Evolutionary conservation across 2,329 filamentous ascomycete genomes (phyloP).

Genomic region (Monosporascus cannonballus): DNA sequence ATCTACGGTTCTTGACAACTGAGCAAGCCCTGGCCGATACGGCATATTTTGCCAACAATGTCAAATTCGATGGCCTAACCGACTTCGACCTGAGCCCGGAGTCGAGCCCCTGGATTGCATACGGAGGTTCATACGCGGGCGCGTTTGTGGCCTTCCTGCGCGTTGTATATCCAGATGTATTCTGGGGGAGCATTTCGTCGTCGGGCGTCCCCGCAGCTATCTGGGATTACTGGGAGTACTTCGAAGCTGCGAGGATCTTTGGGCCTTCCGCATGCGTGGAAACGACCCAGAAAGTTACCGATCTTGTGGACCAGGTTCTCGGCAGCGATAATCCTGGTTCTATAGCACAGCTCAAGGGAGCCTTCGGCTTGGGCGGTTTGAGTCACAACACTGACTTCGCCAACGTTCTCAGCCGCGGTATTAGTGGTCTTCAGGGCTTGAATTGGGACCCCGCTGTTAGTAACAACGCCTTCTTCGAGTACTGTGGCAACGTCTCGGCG

Average conservation of each 20-base stretch:
- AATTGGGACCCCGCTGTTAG: slow-evolving; percentile 49
- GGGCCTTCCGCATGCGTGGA: slow-evolving; percentile 56
- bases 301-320: slow-evolving; percentile 45
- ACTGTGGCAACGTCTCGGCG: slow-evolving; percentile 42
- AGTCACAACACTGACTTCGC: slow-evolving; percentile 44
- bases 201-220: slow-evolving; percentile 76
- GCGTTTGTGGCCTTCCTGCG: slow-evolving; percentile 72
- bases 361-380: slow-evolving; percentile 41
- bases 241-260: slow-evolving; percentile 43
- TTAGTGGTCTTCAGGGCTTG: slow-evolving; percentile 37
- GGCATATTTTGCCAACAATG: slow-evolving; percentile 71
- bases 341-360: slow-evolving; percentile 35
- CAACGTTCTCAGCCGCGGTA: slow-evolving; percentile 32
- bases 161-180: slow-evolving; percentile 70
- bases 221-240: slow-evolving; percentile 66
- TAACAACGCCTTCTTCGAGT: slow-evolving; percentile 34
- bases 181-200: slow-evolving; percentile 73
- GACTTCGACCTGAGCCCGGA: slow-evolving; percentile 59
- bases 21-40: slow-evolving; percentile 78
- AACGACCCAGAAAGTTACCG: slow-evolving; percentile 52
- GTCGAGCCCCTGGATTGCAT: slow-evolving; percentile 66
- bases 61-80: slow-evolving; percentile 65
- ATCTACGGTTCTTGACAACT: slow-evolving; percentile 74
- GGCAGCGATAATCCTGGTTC: slow-evolving; percentile 31
- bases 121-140: slow-evolving; percentile 80